phyloP scores from a whole-genome alignment of 2,329 filamentous ascomycete species.

The Dactylellina drechsleri region DNA sequence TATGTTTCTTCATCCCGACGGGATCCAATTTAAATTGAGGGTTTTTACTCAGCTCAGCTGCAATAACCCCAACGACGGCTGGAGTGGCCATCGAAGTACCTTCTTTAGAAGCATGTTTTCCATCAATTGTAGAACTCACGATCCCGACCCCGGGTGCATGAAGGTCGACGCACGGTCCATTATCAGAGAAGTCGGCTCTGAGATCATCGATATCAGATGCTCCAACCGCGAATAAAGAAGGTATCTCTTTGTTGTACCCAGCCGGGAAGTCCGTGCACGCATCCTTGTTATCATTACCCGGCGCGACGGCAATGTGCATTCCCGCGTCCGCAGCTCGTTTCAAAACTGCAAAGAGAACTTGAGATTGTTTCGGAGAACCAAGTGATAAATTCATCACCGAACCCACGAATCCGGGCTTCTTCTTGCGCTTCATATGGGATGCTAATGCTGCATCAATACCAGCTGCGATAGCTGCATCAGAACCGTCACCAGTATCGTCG shows the following conservation, averaged over 20 bases:
- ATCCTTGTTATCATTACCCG: constrained; percentile 61
- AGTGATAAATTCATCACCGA: constrained; percentile 70
- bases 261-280: constrained; percentile 60
- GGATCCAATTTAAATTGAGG: constrained; percentile 53
- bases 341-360: constrained; percentile 66
- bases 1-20: constrained; percentile 54
- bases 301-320: constrained; percentile 63
- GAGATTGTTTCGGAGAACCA: constrained; percentile 63
- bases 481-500: constrained; percentile 59
- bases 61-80: constrained; percentile 59
- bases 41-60: constrained; percentile 52
- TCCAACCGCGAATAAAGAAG: constrained; percentile 63
- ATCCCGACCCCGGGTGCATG: constrained; percentile 69
- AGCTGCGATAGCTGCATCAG: constrained; percentile 61
- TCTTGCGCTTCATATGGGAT: constrained; percentile 63
- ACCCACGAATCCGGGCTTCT: constrained; percentile 59
- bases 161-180: constrained; percentile 67
- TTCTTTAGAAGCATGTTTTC: constrained; percentile 64
- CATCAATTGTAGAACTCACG: constrained; percentile 66
- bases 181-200: constrained; percentile 64
- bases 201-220: constrained; percentile 61
- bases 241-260: constrained; percentile 61
- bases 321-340: constrained; percentile 63
- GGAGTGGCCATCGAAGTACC: constrained; percentile 67
- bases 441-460: constrained; percentile 63